Percentiles rank a stretch among this genome's conserved stretches.
These are phyloP conservation scores for Thecaphora thlaspeos DNA, from an alignment of 1,284 basidiomycete species.

Conservation along the genomic window DNA sequence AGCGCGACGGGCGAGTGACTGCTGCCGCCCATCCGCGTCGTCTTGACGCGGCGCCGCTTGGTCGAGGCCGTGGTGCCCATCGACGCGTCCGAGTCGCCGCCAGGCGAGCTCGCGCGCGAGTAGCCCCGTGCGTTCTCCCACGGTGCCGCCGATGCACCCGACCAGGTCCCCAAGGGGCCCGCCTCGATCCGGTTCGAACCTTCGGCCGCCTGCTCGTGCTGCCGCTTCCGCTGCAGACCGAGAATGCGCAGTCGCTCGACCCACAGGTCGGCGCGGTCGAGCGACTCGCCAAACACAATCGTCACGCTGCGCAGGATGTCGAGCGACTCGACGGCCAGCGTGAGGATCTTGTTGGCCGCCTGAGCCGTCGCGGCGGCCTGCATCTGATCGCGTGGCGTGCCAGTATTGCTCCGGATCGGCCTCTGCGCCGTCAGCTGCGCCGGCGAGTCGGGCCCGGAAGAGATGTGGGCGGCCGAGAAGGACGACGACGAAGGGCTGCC, in stretches of 20 bases:
- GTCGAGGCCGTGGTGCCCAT: slow-evolving; percentile 40
- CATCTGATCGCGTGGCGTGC: slow-evolving; percentile 32
- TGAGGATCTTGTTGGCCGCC: slow-evolving; percentile 77
- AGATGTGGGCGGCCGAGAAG: slow-evolving; percentile 43
- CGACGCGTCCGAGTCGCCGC: slow-evolving; percentile 29
- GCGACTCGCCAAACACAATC: slow-evolving; percentile 77
- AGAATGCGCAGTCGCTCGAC: slow-evolving; percentile 60
- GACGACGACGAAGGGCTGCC: slow-evolving; percentile 44
- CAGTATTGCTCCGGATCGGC: slow-evolving; percentile 14
- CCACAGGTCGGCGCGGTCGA: slow-evolving; percentile 82
- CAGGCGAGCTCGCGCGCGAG: slow-evolving; percentile 25
- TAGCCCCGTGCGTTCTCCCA: slow-evolving; percentile 35
- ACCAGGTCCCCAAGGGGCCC: slow-evolving; percentile 13
- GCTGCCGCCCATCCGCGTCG: slow-evolving; percentile 16
- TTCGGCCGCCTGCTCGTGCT: slow-evolving; percentile 31
- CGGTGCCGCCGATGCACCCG: slow-evolving; percentile 6
- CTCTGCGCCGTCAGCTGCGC: slow-evolving; percentile 20
- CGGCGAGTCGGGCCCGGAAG: slow-evolving; percentile 21
- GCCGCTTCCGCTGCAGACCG: slow-evolving; percentile 45
- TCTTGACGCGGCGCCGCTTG: slow-evolving; percentile 27
- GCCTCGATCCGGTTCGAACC: slow-evolving; percentile 13
- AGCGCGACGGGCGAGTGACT: slow-evolving; percentile 1
- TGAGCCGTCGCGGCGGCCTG: slow-evolving; percentile 53
- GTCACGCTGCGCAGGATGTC: slow-evolving; percentile 87
- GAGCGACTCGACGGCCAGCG: slow-evolving; percentile 81